Conservation (phyloP, 2,329 filamentous ascomycete genomes). For the Cadophora luteo-olivacea region DNA sequence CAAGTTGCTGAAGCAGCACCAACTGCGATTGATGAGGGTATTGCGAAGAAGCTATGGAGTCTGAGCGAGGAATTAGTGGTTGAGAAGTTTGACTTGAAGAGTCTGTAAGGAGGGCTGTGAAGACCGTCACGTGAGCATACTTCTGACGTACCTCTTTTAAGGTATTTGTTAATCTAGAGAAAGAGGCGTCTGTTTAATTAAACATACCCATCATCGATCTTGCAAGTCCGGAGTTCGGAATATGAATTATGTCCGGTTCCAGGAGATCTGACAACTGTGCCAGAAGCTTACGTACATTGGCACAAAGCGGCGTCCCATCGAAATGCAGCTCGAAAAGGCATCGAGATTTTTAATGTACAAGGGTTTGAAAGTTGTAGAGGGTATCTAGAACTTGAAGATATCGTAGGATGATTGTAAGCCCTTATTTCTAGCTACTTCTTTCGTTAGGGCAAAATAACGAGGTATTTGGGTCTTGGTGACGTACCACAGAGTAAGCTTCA, state of each 20-base stretch:
- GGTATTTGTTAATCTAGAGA: too few species aligned
- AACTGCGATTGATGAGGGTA: slow-evolving; percentile 2
- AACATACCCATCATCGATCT: neutral
- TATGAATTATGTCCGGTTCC: neutral
- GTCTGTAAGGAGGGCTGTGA: neutral
- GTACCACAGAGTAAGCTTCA: too few species aligned
- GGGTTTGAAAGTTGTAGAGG: too few species aligned
- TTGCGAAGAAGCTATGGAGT: slow-evolving; percentile 14
- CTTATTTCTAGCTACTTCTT: too few species aligned
- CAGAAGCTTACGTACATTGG: neutral
- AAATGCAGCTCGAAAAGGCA: neutral
- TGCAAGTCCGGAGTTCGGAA: neutral
- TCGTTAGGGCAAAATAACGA: too few species aligned
- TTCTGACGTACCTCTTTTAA: too few species aligned
- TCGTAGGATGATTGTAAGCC: too few species aligned
- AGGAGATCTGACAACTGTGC: neutral
- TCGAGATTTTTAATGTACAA: too few species aligned
- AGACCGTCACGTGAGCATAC: too few species aligned
- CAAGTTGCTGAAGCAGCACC: slow-evolving; percentile 16
- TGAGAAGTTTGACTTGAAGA: slow-evolving; percentile 18
- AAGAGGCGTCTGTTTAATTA: too few species aligned
- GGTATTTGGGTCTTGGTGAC: too few species aligned
- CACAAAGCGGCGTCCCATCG: neutral
- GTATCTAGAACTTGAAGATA: too few species aligned
- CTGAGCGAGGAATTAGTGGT: slow-evolving; percentile 21